Conservation (phyloP, 2,329 filamentous ascomycete genomes). For the Pyricularia pennisetigena region DNA sequence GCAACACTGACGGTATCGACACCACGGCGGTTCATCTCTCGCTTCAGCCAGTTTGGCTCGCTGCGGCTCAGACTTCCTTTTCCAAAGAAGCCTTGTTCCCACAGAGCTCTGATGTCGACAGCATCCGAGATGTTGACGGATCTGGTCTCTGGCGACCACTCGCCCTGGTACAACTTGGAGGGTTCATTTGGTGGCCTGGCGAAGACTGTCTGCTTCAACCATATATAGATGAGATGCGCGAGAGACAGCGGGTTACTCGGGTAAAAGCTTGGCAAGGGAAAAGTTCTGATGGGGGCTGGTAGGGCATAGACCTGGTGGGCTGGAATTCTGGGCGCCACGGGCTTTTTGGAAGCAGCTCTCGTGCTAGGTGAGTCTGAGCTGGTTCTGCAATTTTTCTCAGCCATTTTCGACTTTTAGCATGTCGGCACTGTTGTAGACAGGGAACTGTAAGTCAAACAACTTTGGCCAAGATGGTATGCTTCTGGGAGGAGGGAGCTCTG, state of each 20-base stretch:
- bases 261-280: slow-evolving; percentile 79
- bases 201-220: slow-evolving; percentile 65
- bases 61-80: slow-evolving; percentile 89
- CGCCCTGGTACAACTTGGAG: slow-evolving; percentile 55
- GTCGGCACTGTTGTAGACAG: slow-evolving; percentile 7
- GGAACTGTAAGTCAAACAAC: not conserved
- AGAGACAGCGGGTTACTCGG: slow-evolving; percentile 88
- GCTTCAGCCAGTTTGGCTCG: slow-evolving; percentile 85
- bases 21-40: slow-evolving; percentile 65
- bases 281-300: slow-evolving; percentile 69
- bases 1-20: slow-evolving; percentile 58
- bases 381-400: slow-evolving; percentile 15
- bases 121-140: slow-evolving; percentile 78
- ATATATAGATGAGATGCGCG: slow-evolving; percentile 68
- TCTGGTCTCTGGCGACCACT: slow-evolving; percentile 72
- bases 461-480: not conserved
- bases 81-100: slow-evolving; percentile 97
- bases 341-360: slow-evolving; percentile 31
- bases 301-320: slow-evolving; percentile 70
- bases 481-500: not conserved
- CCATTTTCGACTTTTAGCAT: slow-evolving; percentile 19
- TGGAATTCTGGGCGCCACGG: slow-evolving; percentile 6
- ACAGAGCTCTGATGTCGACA: slow-evolving; percentile 67
- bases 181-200: slow-evolving; percentile 57
- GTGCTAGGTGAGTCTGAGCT: slow-evolving; percentile 31